Evolutionary conservation across 805 yeast genomes (phyloP).

Genomic region (Zygoascus flipseniorum): DNA sequence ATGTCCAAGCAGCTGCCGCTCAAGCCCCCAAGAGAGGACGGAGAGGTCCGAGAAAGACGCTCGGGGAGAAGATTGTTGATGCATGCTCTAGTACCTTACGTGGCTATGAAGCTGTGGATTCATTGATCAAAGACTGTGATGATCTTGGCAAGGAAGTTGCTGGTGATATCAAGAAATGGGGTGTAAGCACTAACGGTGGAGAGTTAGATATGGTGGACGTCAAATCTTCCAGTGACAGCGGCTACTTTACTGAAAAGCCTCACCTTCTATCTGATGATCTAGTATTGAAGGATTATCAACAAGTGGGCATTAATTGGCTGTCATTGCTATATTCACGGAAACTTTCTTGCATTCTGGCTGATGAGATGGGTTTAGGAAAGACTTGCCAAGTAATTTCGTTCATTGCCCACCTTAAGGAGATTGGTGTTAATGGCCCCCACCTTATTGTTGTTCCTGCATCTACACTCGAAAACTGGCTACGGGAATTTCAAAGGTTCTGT

Average conservation of each 20-base stretch:
- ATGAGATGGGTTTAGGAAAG: constrained; percentile 96
- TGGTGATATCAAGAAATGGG: constrained; percentile 75
- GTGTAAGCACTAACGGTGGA: constrained; percentile 69
- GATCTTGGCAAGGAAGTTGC: constrained; percentile 65
- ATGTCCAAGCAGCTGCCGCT: constrained; percentile 34
- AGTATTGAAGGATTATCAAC: constrained; percentile 79
- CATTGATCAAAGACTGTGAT: constrained; percentile 78
- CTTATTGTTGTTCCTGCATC: constrained; percentile 93
- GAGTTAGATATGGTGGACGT: constrained; percentile 59
- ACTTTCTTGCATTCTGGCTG: constrained; percentile 90
- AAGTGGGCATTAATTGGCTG: constrained; percentile 96
- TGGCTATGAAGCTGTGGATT: constrained; percentile 92
- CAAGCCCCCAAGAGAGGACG: constrained; percentile 18
- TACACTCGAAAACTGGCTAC: constrained; percentile 92
- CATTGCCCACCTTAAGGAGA: constrained; percentile 71
- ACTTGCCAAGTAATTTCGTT: constrained; percentile 95
- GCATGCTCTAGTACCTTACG: constrained; percentile 59
- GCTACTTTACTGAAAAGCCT: constrained; percentile 62
- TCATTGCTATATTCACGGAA: constrained; percentile 65
- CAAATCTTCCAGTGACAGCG: constrained; percentile 27
- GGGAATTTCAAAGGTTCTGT: constrained; percentile 86
- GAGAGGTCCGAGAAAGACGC: constrained; percentile 41
- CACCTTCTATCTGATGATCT: constrained; percentile 51
- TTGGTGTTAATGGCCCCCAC: constrained; percentile 71
- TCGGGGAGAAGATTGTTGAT: constrained; percentile 69